phyloP scores from a whole-genome alignment of 805 yeast genomes.

The Naumovozyma baii region DNA sequence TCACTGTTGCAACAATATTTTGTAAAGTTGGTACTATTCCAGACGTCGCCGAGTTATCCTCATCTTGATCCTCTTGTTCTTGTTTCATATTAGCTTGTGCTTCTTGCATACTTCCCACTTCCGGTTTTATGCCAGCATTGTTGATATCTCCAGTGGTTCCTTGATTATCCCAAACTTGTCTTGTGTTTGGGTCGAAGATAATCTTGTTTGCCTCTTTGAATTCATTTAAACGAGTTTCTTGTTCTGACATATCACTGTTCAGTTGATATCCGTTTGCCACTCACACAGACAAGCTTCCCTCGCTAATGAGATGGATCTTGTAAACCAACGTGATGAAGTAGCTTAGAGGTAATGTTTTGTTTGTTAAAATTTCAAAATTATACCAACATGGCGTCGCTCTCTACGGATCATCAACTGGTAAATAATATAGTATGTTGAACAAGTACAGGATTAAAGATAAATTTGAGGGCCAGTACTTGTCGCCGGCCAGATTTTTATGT shows the following conservation, averaged over 20 bases:
- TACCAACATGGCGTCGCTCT: neutral
- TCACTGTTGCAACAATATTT: conserved; percentile 96
- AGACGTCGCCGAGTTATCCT: conserved; percentile 67
- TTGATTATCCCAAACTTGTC: conserved; percentile 31
- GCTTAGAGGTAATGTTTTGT: too few relatives aligned
- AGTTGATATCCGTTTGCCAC: too few relatives aligned
- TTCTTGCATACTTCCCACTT: conserved; percentile 2
- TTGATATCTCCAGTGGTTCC: conserved; percentile 7
- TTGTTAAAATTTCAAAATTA: too few relatives aligned
- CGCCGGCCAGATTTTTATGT: too few relatives aligned
- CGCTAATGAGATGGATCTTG: too few relatives aligned
- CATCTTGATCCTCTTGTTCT: conserved; percentile 13
- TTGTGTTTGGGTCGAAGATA: conserved; percentile 30
- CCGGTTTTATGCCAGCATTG: neutral
- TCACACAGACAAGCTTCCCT: too few relatives aligned
- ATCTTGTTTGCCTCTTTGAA: conserved; percentile 29
- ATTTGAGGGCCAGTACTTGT: too few relatives aligned
- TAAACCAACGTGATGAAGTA: too few relatives aligned
- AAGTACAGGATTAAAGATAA: too few relatives aligned
- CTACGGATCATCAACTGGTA: neutral
- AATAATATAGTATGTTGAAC: too few relatives aligned
- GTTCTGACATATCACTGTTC: conserved; percentile 23
- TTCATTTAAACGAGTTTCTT: conserved; percentile 24
- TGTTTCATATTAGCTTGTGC: conserved; percentile 1
- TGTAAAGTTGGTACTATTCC: conserved; percentile 92